Evolutionary conservation across 805 yeast genomes (phyloP).

Genomic region (Ogataea pignaliae): DNA sequence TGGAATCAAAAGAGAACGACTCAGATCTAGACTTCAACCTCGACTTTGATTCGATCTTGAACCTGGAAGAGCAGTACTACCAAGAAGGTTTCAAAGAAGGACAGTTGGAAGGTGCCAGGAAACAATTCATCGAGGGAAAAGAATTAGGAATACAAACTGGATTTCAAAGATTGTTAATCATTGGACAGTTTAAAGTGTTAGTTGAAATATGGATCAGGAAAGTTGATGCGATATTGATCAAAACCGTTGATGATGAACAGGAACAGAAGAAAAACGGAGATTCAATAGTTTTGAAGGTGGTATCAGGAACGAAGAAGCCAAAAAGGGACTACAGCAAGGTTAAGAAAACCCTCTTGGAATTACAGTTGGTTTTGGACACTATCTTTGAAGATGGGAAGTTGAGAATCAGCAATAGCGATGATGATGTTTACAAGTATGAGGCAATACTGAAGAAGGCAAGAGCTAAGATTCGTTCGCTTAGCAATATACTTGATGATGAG

Average conservation of each 20-base stretch:
- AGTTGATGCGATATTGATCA: slow-evolving; percentile 3
- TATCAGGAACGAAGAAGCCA: slow-evolving; percentile 10
- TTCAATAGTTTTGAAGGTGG: no score
- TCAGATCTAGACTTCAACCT: slow-evolving; percentile 37
- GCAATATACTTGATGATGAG: slow-evolving; percentile 20
- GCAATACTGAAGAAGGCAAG: slow-evolving; percentile 21
- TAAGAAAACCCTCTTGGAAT: slow-evolving; percentile 11
- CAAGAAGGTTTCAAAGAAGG: slow-evolving; percentile 73
- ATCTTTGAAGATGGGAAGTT: slow-evolving; percentile 18
- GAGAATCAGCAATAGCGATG: slow-evolving; percentile 21
- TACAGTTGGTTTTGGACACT: slow-evolving; percentile 17
- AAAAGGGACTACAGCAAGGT: slow-evolving; percentile 14
- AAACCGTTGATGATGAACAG: neutral
- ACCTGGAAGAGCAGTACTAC: slow-evolving; percentile 61
- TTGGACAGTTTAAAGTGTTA: slow-evolving; percentile 64
- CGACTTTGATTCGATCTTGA: slow-evolving; percentile 52
- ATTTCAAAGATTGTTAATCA: slow-evolving; percentile 59
- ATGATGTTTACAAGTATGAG: slow-evolving; percentile 26
- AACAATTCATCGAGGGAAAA: slow-evolving; percentile 71
- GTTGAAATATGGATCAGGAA: slow-evolving; percentile 35
- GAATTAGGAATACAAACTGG: slow-evolving; percentile 81
- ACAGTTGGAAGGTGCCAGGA: slow-evolving; percentile 48
- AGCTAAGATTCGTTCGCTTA: slow-evolving; percentile 25
- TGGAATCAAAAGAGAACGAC: slow-evolving; percentile 6
- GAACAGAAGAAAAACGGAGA: slow-evolving; percentile 1